Evolutionary conservation across 2,329 filamentous ascomycete species (phyloP).

Genomic region (Pseudomassariella vexata): DNA sequence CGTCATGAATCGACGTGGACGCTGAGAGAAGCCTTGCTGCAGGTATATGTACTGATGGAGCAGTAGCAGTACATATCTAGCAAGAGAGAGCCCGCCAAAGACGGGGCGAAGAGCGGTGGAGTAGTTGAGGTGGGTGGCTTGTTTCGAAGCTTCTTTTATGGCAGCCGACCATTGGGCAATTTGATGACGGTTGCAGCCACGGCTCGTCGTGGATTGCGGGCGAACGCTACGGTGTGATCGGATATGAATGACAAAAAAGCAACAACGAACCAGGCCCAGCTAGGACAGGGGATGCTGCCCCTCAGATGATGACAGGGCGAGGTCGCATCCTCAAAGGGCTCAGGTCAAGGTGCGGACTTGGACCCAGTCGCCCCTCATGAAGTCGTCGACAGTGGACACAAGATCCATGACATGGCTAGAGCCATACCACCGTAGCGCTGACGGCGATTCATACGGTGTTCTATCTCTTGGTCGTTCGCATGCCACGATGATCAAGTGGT

Average conservation of each 20-base stretch:
- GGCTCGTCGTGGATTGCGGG: constrained; percentile 5
- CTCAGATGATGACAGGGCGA: constrained; percentile 1
- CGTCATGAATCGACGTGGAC: constrained; percentile 2
- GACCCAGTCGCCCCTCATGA: neutral
- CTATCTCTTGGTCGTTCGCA: neutral
- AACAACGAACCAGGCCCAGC: constrained; percentile 1
- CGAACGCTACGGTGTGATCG: constrained; percentile 10
- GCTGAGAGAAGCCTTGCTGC: too few relatives aligned
- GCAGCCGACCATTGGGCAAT: constrained; percentile 6
- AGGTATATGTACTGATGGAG: too few relatives aligned
- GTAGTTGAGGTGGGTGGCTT: constrained; percentile 5
- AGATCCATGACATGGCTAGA: constrained; percentile 1
- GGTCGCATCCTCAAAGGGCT: constrained; percentile 7
- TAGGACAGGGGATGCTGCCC: constrained; percentile 2
- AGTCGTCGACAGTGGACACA: neutral
- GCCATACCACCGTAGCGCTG: neutral
- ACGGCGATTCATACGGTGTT: neutral
- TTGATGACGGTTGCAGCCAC: constrained; percentile 7
- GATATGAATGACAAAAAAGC: constrained; percentile 3
- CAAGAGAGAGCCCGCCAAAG: too few relatives aligned
- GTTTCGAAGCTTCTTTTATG: constrained; percentile 8
- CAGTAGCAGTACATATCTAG: too few relatives aligned
- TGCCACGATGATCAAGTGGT: constrained; percentile 2
- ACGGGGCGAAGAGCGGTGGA: constrained; percentile 4
- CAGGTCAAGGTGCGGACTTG: neutral